These are phyloP conservation scores for Scortechinia acanthostroma DNA, from an alignment of 2,329 filamentous ascomycete genomes.

Conservation along the genomic window DNA sequence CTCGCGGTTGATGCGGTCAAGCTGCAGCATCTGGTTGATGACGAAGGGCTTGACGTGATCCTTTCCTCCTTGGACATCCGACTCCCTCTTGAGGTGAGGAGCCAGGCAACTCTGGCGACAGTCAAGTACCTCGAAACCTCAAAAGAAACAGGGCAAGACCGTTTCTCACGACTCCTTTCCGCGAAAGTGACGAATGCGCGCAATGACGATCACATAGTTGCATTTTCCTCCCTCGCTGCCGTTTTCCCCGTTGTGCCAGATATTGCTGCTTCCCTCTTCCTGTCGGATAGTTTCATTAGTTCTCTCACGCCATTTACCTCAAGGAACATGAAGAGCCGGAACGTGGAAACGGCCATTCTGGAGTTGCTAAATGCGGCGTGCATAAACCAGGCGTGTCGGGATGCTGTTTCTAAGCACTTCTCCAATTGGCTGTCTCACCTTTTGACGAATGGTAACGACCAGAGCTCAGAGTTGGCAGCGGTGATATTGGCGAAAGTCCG, in stretches of 20 bases:
- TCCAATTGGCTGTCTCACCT: slow-evolving; percentile 80
- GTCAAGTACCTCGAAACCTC: slow-evolving; percentile 79
- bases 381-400: slow-evolving; percentile 74
- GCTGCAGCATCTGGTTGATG: slow-evolving; percentile 58
- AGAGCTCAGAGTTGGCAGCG: slow-evolving; percentile 36
- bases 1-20: slow-evolving; percentile 31
- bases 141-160: slow-evolving; percentile 61
- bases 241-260: slow-evolving; percentile 81
- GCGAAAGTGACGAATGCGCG: slow-evolving; percentile 65
- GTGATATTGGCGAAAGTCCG: slow-evolving; percentile 49
- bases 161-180: slow-evolving; percentile 70
- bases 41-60: slow-evolving; percentile 75
- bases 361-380: slow-evolving; percentile 89
- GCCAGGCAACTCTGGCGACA: slow-evolving; percentile 74
- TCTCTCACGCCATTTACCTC: slow-evolving; percentile 72
- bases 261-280: slow-evolving; percentile 70
- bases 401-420: slow-evolving; percentile 79
- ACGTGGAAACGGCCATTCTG: slow-evolving; percentile 78
- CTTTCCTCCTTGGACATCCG: slow-evolving; percentile 82
- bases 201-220: slow-evolving; percentile 81
- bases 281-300: slow-evolving; percentile 79
- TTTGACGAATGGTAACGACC: slow-evolving; percentile 64
- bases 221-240: slow-evolving; percentile 84
- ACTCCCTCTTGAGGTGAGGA: slow-evolving; percentile 65
- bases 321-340: slow-evolving; percentile 74